Evolutionary conservation across 805 yeast genomes (phyloP).

Genomic region (Saccharomycopsis sp.): DNA sequence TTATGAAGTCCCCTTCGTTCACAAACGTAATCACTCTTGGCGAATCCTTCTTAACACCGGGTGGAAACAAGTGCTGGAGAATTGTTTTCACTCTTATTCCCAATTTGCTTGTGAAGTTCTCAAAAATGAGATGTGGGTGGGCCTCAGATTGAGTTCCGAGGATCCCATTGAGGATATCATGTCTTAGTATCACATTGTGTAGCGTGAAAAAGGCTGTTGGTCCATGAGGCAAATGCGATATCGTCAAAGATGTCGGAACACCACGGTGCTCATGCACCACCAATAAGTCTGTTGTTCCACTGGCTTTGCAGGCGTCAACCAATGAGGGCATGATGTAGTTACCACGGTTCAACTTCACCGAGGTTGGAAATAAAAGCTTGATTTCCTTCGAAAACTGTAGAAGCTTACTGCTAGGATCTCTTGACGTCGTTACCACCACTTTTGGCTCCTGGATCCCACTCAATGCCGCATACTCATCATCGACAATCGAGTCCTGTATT

Average conservation of each 20-base stretch:
- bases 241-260: constrained; percentile 88
- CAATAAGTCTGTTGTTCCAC: constrained; percentile 78
- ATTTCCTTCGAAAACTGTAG: constrained; percentile 92
- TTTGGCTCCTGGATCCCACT: constrained; percentile 90
- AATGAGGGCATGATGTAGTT: constrained; percentile 78
- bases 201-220: constrained; percentile 92
- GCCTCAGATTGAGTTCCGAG: constrained; percentile 82
- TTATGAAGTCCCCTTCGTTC: constrained; percentile 84
- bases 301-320: constrained; percentile 73
- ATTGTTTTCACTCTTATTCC: constrained; percentile 79
- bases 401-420: constrained; percentile 81
- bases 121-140: constrained; percentile 90
- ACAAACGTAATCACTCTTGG: constrained; percentile 90
- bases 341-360: constrained; percentile 89
- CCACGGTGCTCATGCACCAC: constrained; percentile 96
- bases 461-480: constrained; percentile 85
- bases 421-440: constrained; percentile 84
- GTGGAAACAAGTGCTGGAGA: constrained; percentile 87
- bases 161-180: constrained; percentile 67
- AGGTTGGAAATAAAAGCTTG: constrained; percentile 81
- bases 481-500: constrained; percentile 40
- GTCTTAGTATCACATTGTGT: constrained; percentile 91
- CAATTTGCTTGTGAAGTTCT: constrained; percentile 72
- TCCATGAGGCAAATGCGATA: constrained; percentile 96
- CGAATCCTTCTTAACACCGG: constrained; percentile 88